These are phyloP conservation scores for Colletotrichum sp. DNA, from an alignment of 2,329 filamentous ascomycete genomes.

Conservation along the genomic window DNA sequence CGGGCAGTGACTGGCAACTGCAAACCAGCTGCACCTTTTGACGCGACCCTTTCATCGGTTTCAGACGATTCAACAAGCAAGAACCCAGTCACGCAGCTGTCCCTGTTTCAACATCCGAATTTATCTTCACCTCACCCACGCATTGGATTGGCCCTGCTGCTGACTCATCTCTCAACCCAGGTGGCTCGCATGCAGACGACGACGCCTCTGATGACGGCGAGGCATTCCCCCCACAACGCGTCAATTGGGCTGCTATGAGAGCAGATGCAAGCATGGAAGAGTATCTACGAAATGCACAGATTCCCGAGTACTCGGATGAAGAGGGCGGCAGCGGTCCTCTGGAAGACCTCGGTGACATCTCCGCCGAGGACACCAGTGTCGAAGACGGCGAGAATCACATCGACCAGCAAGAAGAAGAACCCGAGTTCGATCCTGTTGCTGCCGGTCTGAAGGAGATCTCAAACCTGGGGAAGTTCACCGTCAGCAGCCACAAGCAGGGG, in stretches of 20 bases:
- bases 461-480: slow-evolving; percentile 82
- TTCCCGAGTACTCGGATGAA: slow-evolving; percentile 19
- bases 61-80: slow-evolving; percentile 4
- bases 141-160: background rate
- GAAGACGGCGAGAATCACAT: slow-evolving; percentile 32
- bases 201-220: slow-evolving; percentile 16
- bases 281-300: slow-evolving; percentile 10
- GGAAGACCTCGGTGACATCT: slow-evolving; percentile 19
- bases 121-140: background rate
- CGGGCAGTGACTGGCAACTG: background rate
- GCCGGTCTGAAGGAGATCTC: slow-evolving; percentile 80
- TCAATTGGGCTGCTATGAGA: slow-evolving; percentile 21
- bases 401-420: slow-evolving; percentile 32
- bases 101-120: slow-evolving; percentile 1
- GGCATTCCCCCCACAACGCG: slow-evolving; percentile 15
- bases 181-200: slow-evolving; percentile 14
- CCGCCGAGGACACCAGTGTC: slow-evolving; percentile 32
- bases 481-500: slow-evolving; percentile 81
- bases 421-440: slow-evolving; percentile 58
- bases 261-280: slow-evolving; percentile 17
- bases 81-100: background rate
- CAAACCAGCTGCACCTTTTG: background rate
- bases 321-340: slow-evolving; percentile 7
- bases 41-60: background rate
- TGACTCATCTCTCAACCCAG: slow-evolving; percentile 9